Evolutionary conservation across 768 basidiomycete genomes (phyloP), one percentile per base, ranked within the genome.

Genomic region (Ramaria sp.): DNA sequence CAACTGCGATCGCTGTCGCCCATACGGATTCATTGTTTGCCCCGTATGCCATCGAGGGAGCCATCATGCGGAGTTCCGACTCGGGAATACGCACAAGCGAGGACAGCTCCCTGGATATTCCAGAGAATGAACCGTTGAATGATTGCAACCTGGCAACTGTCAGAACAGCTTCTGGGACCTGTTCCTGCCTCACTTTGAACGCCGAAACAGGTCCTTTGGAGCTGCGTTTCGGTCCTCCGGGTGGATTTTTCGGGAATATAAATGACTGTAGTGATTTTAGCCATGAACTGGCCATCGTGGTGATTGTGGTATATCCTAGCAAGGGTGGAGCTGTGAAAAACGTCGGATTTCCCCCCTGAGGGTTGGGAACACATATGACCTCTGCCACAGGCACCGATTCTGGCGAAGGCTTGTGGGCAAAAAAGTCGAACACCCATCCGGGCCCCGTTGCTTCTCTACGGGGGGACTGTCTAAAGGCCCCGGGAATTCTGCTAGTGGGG

Each of bases 1-100:
- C 80, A 22, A 74, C 65, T 6, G 71, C 72, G 15, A 80, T 65
- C 3, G 71, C 72, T 3, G 79, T 82, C 34, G 76, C 71, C 81
- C 81, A 82, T 11, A 75, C 59, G 9, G 53, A 65, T 20, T 53
- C 63, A 46, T 74, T 73, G 7, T 59, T 74, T 71, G 9, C 63
- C 58, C 3, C 75, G 49, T 1, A 70, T 68, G 0, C 57, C 59
- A 0, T 63, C 53, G 47, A 17, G 9, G 38, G 34, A 50, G 15
- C 10, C 27, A 27, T 7, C 27, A 12, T 19, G 30, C 34, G 48
- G 17, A 50, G 30, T 7, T 34, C 15, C n/a, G 31, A 15, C 27
- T 19, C 13, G 46, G 13, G 17, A 51, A 22, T 38, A 24, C 24
- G 17, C 6, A 39, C 39, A 13, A 51, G 7, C 20, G 33, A 57